Conservation (phyloP, 139 green algal species). For the Micractinium sp. region DNA sequence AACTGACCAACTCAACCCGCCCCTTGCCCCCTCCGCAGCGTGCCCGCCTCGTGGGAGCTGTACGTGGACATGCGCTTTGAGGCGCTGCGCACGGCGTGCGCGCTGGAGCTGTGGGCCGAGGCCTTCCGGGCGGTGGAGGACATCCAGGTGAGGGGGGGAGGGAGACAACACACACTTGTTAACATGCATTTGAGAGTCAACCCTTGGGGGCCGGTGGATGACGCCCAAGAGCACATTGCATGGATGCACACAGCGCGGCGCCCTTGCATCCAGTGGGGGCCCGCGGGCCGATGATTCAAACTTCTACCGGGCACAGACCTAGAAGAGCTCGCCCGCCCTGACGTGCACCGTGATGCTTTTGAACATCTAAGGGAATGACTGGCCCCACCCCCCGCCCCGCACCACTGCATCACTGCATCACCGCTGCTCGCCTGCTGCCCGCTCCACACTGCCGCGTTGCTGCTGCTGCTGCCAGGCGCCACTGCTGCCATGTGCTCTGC, state of each 20-base stretch:
- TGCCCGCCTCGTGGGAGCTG: conserved; percentile 88
- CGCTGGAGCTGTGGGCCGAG: conserved; percentile 98
- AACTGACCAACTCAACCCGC: not conserved
- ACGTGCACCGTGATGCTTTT: not conserved
- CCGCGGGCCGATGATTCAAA: not conserved
- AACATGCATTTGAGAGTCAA: no score
- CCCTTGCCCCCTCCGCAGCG: conserved; percentile 19
- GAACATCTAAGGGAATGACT: conserved; percentile 14
- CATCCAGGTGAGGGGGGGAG: no score
- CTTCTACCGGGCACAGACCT: conserved; percentile 7
- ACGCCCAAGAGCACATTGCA: no score
- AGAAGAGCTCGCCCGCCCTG: conserved; percentile 9
- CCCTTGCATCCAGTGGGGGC: not conserved
- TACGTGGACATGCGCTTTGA: conserved; percentile 98
- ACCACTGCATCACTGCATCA: no score
- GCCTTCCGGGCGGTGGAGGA: conserved; percentile 97
- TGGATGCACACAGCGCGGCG: no score
- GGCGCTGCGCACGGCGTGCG: conserved; percentile 80
- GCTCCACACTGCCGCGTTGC: no score
- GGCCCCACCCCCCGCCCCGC: no score
- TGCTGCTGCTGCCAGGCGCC: no score
- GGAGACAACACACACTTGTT: no score
- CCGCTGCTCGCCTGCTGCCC: not conserved
- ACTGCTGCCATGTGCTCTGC: no score
- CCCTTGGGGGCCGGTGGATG: no score